Conservation (phyloP, 2,329 filamentous ascomycete genomes). For the Colletotrichum karsti region DNA sequence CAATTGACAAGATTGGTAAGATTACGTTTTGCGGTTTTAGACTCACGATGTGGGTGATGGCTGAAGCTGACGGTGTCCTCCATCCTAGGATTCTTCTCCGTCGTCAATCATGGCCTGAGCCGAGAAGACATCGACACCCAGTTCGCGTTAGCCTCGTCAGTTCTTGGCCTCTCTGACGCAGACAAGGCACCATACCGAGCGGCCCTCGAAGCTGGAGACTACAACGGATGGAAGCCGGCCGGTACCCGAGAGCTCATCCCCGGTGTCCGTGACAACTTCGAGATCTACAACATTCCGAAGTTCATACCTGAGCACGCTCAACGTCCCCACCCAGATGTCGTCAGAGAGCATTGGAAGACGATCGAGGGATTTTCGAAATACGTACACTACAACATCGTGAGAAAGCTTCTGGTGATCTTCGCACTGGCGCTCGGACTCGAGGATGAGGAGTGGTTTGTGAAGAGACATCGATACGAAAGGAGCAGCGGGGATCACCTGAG, state of each 20-base stretch:
- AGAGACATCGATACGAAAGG: constrained; percentile 62
- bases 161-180: constrained; percentile 59
- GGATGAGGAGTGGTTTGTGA: constrained; percentile 63
- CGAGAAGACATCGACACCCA: constrained; percentile 66
- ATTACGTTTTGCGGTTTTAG: too few species aligned
- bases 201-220: constrained; percentile 58
- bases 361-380: constrained; percentile 60
- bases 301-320: constrained; percentile 54
- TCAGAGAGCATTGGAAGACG: constrained; percentile 57
- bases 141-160: constrained; percentile 65
- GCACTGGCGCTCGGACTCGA: constrained; percentile 53
- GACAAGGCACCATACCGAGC: constrained; percentile 65
- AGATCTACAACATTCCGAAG: constrained; percentile 69
- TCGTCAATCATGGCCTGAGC: constrained; percentile 67
- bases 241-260: constrained; percentile 38
- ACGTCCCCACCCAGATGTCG: constrained; percentile 53
- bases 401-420: constrained; percentile 54
- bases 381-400: constrained; percentile 57
- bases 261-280: constrained; percentile 60
- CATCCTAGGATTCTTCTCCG: constrained; percentile 53
- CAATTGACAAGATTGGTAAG: background rate
- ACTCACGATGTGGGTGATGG: fast-evolving
- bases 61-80: background rate
- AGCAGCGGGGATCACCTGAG: constrained; percentile 64
- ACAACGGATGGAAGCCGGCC: constrained; percentile 63